These are phyloP conservation scores for Nemophila menziesii DNA, from an alignment of 257 asterid species.

Conservation along the genomic window DNA sequence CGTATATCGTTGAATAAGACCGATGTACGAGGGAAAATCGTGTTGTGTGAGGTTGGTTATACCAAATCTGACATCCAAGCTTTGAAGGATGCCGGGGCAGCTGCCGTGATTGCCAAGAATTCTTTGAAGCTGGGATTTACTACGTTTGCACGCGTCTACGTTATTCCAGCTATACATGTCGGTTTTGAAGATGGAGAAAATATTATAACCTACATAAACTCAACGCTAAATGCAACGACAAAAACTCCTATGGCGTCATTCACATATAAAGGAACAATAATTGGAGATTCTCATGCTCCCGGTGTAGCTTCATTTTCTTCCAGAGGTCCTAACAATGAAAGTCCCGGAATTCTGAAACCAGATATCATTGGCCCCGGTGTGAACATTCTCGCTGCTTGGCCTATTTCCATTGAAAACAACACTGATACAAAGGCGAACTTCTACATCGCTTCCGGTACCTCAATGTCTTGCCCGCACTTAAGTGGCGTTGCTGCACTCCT, in stretches of 20 bases:
- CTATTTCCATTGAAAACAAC: constrained; percentile 18
- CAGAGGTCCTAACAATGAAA: constrained; percentile 25
- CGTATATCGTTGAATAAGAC: constrained; percentile 6
- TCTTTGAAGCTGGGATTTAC: neutral
- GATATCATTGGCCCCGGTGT: constrained; percentile 54
- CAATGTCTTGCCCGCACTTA: constrained; percentile 29
- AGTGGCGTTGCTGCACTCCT: constrained; percentile 25
- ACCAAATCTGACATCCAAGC: neutral
- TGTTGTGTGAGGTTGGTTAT: constrained; percentile 20
- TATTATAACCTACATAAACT: constrained; percentile 19
- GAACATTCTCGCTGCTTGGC: constrained; percentile 46
- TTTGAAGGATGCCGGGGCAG: constrained; percentile 30
- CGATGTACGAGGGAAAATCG: constrained; percentile 29
- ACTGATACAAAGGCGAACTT: constrained; percentile 10
- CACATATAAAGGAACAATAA: constrained; percentile 29
- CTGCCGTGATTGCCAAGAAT: constrained; percentile 34
- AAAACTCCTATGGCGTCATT: constrained; percentile 15
- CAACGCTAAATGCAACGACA: no score
- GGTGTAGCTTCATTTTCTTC: constrained; percentile 32
- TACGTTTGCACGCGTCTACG: constrained; percentile 14
- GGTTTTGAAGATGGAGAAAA: constrained; percentile 8
- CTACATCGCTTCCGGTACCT: constrained; percentile 22
- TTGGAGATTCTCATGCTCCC: constrained; percentile 32
- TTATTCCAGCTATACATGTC: constrained; percentile 19
- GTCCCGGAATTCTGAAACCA: constrained; percentile 49